These are phyloP conservation scores for Curvularia spicifera DNA, from an alignment of 2,329 filamentous ascomycete genomes.

Conservation along the genomic window DNA sequence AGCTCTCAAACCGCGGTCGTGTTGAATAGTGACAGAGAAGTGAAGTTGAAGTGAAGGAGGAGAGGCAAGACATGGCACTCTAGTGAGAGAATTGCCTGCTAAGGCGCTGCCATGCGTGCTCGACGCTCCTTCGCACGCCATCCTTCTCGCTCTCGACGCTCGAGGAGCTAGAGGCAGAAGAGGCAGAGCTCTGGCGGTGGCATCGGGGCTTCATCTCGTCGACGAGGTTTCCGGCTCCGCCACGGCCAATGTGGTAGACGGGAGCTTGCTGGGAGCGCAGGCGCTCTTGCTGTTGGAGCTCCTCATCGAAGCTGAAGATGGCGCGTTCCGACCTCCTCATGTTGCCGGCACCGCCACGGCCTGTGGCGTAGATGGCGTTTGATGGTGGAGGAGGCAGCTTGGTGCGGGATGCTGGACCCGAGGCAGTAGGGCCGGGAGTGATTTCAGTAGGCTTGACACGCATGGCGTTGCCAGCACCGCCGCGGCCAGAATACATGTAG, in stretches of 20 bases:
- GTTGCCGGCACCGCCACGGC: constrained; percentile 73
- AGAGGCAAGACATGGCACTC: neutral
- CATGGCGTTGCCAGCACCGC: constrained; percentile 65
- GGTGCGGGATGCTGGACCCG: constrained; percentile 57
- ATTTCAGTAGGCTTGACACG: constrained; percentile 62
- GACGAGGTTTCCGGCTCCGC: constrained; percentile 64
- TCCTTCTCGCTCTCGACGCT: constrained; percentile 39
- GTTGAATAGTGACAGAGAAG: constrained; percentile 11
- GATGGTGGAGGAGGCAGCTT: constrained; percentile 55
- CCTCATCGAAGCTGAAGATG: constrained; percentile 73
- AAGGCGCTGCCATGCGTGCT: constrained; percentile 47
- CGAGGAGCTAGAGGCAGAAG: constrained; percentile 26
- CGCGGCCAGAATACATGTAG: constrained; percentile 61
- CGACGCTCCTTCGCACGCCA: constrained; percentile 43
- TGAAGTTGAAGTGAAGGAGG: constrained; percentile 2
- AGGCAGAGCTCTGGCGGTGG: constrained; percentile 40
- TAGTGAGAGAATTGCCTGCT: constrained; percentile 45
- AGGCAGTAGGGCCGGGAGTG: constrained; percentile 55
- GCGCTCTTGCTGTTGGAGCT: constrained; percentile 64
- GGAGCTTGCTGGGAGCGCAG: constrained; percentile 63
- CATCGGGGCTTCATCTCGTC: constrained; percentile 46
- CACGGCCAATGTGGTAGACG: constrained; percentile 68
- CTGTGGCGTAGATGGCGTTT: constrained; percentile 65
- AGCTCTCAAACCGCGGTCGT: constrained; percentile 40
- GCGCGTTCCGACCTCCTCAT: constrained; percentile 60